Conservation (phyloP, 176 grass and related monocot species). For the Musa beccarii region DNA sequence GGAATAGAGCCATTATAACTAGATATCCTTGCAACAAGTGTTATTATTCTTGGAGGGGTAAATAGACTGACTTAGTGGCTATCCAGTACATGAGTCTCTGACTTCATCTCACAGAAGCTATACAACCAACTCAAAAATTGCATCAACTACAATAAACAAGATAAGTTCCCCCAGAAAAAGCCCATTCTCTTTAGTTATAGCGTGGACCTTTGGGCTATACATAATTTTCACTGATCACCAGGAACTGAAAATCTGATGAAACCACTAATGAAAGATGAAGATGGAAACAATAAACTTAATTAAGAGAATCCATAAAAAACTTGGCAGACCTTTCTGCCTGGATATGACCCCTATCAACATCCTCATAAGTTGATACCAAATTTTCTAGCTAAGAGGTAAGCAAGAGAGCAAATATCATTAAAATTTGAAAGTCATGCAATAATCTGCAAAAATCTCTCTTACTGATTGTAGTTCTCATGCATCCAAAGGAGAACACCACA, state of each 20-base stretch:
- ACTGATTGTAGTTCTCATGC: too few species aligned
- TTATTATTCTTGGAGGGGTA: background rate
- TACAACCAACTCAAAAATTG: background rate
- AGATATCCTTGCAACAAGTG: background rate
- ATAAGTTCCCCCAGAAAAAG: background rate
- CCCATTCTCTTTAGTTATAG: background rate
- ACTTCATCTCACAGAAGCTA: background rate
- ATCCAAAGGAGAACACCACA: too few species aligned
- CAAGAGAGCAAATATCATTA: background rate
- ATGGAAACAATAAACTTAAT: background rate
- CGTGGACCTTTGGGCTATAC: too few species aligned
- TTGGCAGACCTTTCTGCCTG: background rate
- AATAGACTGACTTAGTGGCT: constrained; percentile 3
- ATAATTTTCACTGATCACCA: background rate
- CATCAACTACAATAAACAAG: background rate
- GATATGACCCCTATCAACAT: background rate
- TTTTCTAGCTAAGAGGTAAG: background rate
- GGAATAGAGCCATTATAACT: background rate
- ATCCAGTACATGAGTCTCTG: too few species aligned
- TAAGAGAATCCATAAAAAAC: background rate
- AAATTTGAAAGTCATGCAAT: background rate
- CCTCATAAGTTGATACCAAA: background rate
- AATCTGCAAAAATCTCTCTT: background rate
- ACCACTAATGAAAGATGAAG: background rate
- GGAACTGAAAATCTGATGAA: background rate